Percentiles rank a stretch among this genome's conserved stretches.
phyloP scores from a whole-genome alignment of 1,139 yeast genomes.

The Taphrina communis region DNA sequence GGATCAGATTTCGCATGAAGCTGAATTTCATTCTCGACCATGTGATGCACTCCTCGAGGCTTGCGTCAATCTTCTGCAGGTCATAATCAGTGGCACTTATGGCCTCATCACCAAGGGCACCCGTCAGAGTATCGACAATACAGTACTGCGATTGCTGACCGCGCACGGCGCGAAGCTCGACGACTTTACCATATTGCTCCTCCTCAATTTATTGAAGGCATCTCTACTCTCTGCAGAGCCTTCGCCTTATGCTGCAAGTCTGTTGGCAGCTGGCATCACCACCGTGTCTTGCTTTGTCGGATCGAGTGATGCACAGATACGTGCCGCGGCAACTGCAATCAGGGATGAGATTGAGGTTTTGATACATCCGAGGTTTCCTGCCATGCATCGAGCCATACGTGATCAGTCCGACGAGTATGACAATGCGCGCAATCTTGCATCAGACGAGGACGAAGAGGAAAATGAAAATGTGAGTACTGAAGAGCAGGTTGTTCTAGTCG shows the following conservation, averaged over 20 bases:
- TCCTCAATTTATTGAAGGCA: neutral
- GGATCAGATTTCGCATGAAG: slow-evolving; percentile 23
- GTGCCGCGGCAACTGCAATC: slow-evolving; percentile 1
- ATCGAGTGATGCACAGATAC: neutral
- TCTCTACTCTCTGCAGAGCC: slow-evolving; percentile 28
- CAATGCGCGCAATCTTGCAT: neutral
- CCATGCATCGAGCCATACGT: slow-evolving; percentile 15
- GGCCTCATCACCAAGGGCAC: slow-evolving; percentile 20
- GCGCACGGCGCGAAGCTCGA: neutral
- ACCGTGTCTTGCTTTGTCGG: neutral
- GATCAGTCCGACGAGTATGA: neutral
- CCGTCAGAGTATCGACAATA: slow-evolving; percentile 17
- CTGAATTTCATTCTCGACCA: slow-evolving; percentile 28
- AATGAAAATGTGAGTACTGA: neutral
- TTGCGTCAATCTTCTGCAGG: neutral
- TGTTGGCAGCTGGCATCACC: slow-evolving; percentile 17
- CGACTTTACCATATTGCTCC: neutral
- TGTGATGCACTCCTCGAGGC: neutral
- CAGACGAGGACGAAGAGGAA: neutral
- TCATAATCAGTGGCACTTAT: neutral
- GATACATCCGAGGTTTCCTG: slow-evolving; percentile 35
- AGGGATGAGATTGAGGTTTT: slow-evolving; percentile 13
- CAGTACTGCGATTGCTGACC: slow-evolving; percentile 3
- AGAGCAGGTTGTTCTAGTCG: slow-evolving; percentile 9
- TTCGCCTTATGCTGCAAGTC: slow-evolving; percentile 15